A percentile compares a stretch with the other conserved stretches of the same genome.
These are phyloP conservation scores for Periconia sp. DNA, from an alignment of 2,329 filamentous ascomycete species.

Conservation along the genomic window DNA sequence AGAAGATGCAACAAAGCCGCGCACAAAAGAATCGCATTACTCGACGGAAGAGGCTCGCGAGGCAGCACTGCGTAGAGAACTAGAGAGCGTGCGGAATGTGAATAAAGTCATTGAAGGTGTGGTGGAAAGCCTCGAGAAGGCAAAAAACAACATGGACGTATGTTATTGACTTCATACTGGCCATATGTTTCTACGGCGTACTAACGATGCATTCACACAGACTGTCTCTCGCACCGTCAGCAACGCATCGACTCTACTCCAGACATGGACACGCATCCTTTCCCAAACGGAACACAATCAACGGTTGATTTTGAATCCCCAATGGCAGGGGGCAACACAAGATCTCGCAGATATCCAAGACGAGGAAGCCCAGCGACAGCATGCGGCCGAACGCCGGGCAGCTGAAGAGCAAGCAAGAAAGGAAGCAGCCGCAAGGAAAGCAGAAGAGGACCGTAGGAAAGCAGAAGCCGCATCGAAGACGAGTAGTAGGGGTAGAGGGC, in stretches of 20 bases:
- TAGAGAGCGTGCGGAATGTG: conserved; percentile 80
- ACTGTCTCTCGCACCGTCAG: conserved; percentile 83
- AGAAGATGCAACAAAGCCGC: conserved; percentile 41
- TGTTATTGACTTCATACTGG: conserved; percentile 21
- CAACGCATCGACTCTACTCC: conserved; percentile 85
- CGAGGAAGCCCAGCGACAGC: conserved; percentile 71
- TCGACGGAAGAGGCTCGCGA: conserved; percentile 71
- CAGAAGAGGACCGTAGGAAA: conserved; percentile 56
- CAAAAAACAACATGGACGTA: conserved; percentile 77
- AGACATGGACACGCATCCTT: conserved; percentile 94
- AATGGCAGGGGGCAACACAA: conserved; percentile 85
- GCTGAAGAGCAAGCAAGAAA: conserved; percentile 77
- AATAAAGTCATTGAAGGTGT: conserved; percentile 85
- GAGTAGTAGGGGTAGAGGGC: conserved; percentile 38
- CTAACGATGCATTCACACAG: conserved; percentile 45
- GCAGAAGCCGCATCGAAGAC: conserved; percentile 60
- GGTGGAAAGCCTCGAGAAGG: conserved; percentile 69
- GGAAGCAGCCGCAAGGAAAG: conserved; percentile 63
- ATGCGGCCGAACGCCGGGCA: conserved; percentile 74
- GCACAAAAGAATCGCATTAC: conserved; percentile 54
- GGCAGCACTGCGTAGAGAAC: conserved; percentile 71
- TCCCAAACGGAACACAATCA: conserved; percentile 98
- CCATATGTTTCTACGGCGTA: background rate
- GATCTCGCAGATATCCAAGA: conserved; percentile 86
- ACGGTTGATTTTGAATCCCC: conserved; percentile 81